A percentile compares a stretch with the other conserved stretches of the same genome.
These are phyloP conservation scores for Penicillium sp. DNA, from an alignment of 2,329 filamentous ascomycete species.

Conservation along the genomic window DNA sequence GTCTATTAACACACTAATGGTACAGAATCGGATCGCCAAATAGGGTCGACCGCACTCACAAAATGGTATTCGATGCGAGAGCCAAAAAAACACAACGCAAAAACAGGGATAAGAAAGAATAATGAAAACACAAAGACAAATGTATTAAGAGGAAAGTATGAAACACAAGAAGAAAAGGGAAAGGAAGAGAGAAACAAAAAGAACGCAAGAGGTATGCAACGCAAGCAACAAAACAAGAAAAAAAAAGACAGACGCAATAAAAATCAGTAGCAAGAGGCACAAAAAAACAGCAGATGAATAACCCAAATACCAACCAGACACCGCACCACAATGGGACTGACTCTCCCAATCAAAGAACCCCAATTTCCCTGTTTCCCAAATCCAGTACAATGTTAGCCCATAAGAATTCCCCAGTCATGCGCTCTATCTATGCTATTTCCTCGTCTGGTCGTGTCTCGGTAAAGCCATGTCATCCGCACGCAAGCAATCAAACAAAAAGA, in stretches of 20 bases:
- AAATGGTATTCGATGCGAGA: constrained; percentile 25
- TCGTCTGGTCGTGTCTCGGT: constrained; percentile 38
- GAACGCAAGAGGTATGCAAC: constrained; percentile 22
- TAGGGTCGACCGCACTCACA: constrained; percentile 13
- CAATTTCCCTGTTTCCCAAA: constrained; percentile 27
- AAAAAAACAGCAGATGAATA: constrained; percentile 17
- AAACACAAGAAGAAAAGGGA: constrained; percentile 24
- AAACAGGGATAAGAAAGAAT: constrained; percentile 15
- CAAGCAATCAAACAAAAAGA: constrained; percentile 28
- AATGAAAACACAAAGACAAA: constrained; percentile 22
- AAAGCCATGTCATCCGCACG: constrained; percentile 33
- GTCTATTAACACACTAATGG: constrained; percentile 23
- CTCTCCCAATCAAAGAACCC: constrained; percentile 27
- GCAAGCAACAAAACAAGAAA: constrained; percentile 22
- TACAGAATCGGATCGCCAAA: constrained; percentile 17
- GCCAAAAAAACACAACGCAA: constrained; percentile 7
- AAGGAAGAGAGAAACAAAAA: constrained; percentile 26
- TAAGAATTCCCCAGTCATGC: constrained; percentile 25
- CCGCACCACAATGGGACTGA: constrained; percentile 22
- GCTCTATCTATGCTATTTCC: constrained; percentile 35
- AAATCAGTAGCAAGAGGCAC: constrained; percentile 19
- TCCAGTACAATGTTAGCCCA: constrained; percentile 29
- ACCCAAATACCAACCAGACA: constrained; percentile 33
- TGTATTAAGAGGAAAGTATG: constrained; percentile 16
- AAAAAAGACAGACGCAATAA: constrained; percentile 7